Base-by-base conservation (phyloP, 345 rosid species). In the Stellera chamaejasme region DNA sequence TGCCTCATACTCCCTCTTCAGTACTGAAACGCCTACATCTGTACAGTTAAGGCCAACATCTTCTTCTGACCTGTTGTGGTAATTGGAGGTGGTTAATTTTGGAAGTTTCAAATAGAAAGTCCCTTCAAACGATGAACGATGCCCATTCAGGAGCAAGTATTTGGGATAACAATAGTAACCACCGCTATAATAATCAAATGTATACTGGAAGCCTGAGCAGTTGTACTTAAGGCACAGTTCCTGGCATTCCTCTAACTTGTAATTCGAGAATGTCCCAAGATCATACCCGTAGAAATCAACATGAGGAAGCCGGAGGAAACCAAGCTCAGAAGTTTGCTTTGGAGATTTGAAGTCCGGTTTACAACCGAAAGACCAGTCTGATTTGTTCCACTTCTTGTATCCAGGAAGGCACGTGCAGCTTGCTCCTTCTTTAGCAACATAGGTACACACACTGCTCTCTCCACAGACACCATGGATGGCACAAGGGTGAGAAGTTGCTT, bases 231-330 rank as follows among this genome's bases (percentile, higher is more conserved):
- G 27, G 58, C 81, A 79, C 13, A 0, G 2, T 5, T 63, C 27
- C 16, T 42, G 26, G 58, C 83, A 75, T 10, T 36, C 8, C 5
- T 13, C 46, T 0, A 69, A 15, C 10, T 68, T 72, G 51, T 10
- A 14, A 44, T 67, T 66, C 0, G 0, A 2, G 3, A 11, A 39
- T 15, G 4, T 25, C 0, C 3, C 41, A 7, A 16, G 3, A 14
- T 67, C 69, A 28, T 65, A 73, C 46, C 79, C 79, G 13, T 55
- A 73, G 42, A 71, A 73, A 50, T 77, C 77, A 28, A 43, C 53
- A 39, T 65, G 69, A 11, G 36, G 44, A 8, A 76, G 44, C 10
- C 1, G 7, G 15, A 57, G 27, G 32, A 68, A 76, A 26, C 14
- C 45, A 2, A 41, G 23, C n/a, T 69, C 61, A 0, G 25, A 55